phyloP scores from a whole-genome alignment of 495 filamentous ascomycete genomes.

The Aspergillus haitiensis region DNA sequence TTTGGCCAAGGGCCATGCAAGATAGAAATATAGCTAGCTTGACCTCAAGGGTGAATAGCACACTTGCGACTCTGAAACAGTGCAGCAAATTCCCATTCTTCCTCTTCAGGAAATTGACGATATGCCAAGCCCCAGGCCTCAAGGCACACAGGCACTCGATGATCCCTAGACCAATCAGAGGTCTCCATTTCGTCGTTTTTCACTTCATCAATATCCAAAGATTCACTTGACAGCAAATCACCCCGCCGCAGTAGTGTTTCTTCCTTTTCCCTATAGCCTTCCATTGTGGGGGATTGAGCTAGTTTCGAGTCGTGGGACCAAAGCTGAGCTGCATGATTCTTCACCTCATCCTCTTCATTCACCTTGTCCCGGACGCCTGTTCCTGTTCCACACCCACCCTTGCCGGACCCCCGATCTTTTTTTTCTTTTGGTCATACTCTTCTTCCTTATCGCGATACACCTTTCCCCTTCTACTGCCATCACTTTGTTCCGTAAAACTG shows the following conservation, averaged over 20 bases:
- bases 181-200: neutral
- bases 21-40: too few relatives aligned
- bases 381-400: neutral
- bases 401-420: neutral
- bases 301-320: neutral
- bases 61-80: neutral
- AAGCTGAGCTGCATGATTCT: neutral
- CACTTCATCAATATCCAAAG: neutral
- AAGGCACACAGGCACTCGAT: conserved; percentile 11
- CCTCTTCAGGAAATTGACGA: conserved; percentile 5
- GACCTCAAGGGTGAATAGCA: neutral
- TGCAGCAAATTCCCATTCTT: neutral
- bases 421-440: conserved; percentile 1
- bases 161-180: conserved; percentile 8
- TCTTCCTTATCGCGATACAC: neutral
- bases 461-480: too few relatives aligned
- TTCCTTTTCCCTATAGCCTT: neutral
- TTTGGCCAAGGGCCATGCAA: neutral
- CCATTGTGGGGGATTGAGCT: neutral
- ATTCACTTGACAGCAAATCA: neutral
- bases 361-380: neutral
- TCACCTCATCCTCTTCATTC: neutral
- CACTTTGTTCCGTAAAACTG: too few relatives aligned
- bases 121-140: conserved; percentile 18
- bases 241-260: neutral